These are phyloP conservation scores for Rosellinia necatrix DNA, from an alignment of 2,329 filamentous ascomycete species.

Conservation along the genomic window DNA sequence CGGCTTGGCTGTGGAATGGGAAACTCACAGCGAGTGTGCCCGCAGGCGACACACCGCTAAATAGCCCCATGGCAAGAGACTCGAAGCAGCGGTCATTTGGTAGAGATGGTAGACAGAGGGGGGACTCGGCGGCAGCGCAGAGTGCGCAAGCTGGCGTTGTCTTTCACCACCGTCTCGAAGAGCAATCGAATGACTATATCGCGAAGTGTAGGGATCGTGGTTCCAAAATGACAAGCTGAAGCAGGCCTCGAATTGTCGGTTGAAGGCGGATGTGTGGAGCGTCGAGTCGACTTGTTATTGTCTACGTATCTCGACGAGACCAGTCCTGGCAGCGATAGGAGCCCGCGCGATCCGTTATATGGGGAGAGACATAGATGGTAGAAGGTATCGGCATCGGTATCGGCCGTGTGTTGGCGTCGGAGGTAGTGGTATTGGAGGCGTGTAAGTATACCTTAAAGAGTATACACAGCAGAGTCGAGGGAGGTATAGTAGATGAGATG, in stretches of 20 bases:
- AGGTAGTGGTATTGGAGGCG: no score
- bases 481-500: not conserved
- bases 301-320: no score
- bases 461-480: no score
- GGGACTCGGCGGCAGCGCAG: slow-evolving; percentile 30
- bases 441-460: not conserved
- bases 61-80: slow-evolving; percentile 66
- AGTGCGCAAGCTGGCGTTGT: slow-evolving; percentile 14
- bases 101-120: slow-evolving; percentile 33
- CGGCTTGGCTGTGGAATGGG: not conserved
- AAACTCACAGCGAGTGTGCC: slow-evolving; percentile 53
- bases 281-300: not conserved
- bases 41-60: slow-evolving; percentile 76
- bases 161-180: not conserved
- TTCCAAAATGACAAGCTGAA: no score
- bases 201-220: not conserved
- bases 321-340: not conserved
- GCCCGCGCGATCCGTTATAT: not conserved
- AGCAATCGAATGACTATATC: not conserved
- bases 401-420: no score
- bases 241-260: no score
- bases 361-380: not conserved
- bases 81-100: slow-evolving; percentile 53
- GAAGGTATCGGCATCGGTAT: not conserved
- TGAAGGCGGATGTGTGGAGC: not conserved